phyloP scores from a whole-genome alignment of 2,329 filamentous ascomycete species.

The Dendryphion nanum region DNA sequence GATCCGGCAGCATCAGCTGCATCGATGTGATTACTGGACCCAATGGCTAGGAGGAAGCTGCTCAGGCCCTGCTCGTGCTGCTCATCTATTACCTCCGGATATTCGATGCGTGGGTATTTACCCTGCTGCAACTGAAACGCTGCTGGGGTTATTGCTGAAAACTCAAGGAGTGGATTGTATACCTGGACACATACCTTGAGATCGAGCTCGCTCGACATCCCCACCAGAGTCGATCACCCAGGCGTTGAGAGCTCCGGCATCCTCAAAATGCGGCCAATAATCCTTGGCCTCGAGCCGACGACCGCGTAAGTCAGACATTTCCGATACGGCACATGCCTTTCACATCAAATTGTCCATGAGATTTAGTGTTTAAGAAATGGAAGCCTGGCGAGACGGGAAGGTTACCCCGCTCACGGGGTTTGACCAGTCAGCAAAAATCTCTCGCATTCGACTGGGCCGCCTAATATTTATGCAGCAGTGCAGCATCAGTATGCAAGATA shows the following conservation, averaged over 20 bases:
- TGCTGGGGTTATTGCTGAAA: neutral
- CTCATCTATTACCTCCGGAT: neutral
- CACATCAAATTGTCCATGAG: neutral
- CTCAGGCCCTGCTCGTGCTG: neutral
- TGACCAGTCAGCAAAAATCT: neutral
- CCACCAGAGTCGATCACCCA: neutral
- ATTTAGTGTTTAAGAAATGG: neutral
- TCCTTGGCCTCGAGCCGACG: conserved; percentile 2
- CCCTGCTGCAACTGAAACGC: neutral
- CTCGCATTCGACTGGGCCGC: neutral
- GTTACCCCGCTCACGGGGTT: neutral
- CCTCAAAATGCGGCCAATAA: neutral
- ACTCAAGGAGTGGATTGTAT: neutral
- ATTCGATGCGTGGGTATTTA: neutral
- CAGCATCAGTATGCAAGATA: too few relatives aligned
- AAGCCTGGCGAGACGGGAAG: neutral
- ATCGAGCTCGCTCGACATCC: neutral
- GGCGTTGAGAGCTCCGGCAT: neutral
- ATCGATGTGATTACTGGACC: neutral
- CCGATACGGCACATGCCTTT: neutral
- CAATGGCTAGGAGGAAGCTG: neutral
- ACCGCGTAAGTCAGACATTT: neutral
- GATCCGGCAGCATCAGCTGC: neutral
- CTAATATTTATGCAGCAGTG: too few relatives aligned
- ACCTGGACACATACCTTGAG: neutral